Base-by-base conservation (phyloP, 225 moss, liverwort and hornwort species). In the Ulota crispa region DNA sequence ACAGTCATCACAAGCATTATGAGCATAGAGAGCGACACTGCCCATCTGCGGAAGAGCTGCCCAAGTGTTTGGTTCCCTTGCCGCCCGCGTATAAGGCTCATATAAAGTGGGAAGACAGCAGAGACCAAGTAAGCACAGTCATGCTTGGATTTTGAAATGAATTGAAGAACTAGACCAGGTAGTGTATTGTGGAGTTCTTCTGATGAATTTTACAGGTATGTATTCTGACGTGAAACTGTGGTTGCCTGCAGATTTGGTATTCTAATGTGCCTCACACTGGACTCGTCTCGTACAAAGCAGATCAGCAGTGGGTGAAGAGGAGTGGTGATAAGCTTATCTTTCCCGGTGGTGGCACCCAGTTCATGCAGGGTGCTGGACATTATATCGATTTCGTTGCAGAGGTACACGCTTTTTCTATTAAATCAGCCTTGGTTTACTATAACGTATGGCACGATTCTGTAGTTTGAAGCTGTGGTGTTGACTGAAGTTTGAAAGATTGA, bases 301-400 rank as follows among this genome's bases (percentile, higher is more conserved):
- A 88, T 72, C 88, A 88, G 54, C 85, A 88, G 74, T 88, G 88
- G 88, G 88, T 88, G 71, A 85, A 85, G 85, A 83, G 69, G 70
- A 53, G 10, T 11, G 85, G 83, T 34, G 83, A 88, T 14, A 85
- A 85, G 76, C 80, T 85, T 21, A 12, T 70, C 50, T 88, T 88
- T 69, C 85, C 88, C 59, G 88, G 88, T 36, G 88, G 85, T 80
- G 88, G 88, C 61, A 88, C 88, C 13, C 88, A 88, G 77, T 88
- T 85, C 83, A 88, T 77, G 80, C 64, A 82, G 21, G 88, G 88
- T 62, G 88, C 83, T 11, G 76, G 82, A 39, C 88, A 88, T 42
- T 88, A 88, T 55, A 88, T 88, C 27, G 88, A 83, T 21, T 88
- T 80, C 18, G 73, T 88, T 39, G 57, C 85, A 65, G 77, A 77